Percentiles rank a stretch among this genome's conserved stretches.
phyloP scores from a whole-genome alignment of 148 eudicot species.

The Rhododendron ovatum region DNA sequence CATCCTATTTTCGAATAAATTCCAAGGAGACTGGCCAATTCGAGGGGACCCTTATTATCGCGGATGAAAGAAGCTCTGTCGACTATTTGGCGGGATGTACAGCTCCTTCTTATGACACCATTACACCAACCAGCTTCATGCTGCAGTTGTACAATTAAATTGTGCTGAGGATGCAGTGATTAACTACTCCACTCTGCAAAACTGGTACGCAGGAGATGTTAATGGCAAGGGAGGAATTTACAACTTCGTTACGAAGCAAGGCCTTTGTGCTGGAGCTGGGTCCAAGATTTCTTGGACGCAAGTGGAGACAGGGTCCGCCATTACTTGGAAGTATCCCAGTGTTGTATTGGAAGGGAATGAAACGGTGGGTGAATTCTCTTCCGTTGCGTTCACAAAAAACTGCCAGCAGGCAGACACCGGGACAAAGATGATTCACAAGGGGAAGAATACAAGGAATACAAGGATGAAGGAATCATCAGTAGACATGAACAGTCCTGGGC shows the following conservation, averaged over 20 bases:
- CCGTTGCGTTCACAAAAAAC: conserved; percentile 85
- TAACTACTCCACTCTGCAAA: conserved; percentile 82
- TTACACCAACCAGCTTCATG: conserved; percentile 82
- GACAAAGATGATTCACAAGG: conserved; percentile 92
- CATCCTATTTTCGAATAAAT: conserved; percentile 87
- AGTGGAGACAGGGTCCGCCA: conserved; percentile 87
- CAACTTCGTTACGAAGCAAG: conserved; percentile 86
- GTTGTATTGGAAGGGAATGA: conserved; percentile 85
- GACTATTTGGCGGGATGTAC: conserved; percentile 96
- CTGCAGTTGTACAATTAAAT: conserved; percentile 81
- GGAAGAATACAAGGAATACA: conserved; percentile 70
- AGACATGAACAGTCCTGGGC: neutral
- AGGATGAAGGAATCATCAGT: conserved; percentile 30
- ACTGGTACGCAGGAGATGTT: conserved; percentile 92
- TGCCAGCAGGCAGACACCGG: conserved; percentile 92
- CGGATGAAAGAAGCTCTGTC: conserved; percentile 82
- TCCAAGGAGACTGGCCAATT: conserved; percentile 86
- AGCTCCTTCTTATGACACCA: conserved; percentile 79
- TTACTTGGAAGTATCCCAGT: conserved; percentile 97
- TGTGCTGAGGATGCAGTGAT: conserved; percentile 69
- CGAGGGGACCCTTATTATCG: conserved; percentile 85
- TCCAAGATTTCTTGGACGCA: conserved; percentile 97
- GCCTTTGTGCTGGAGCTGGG: conserved; percentile 63
- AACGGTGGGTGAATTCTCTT: conserved; percentile 90
- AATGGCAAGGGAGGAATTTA: conserved; percentile 78